Base-by-base conservation (phyloP, 176 grass and related monocot species). In the Areca catechu region DNA sequence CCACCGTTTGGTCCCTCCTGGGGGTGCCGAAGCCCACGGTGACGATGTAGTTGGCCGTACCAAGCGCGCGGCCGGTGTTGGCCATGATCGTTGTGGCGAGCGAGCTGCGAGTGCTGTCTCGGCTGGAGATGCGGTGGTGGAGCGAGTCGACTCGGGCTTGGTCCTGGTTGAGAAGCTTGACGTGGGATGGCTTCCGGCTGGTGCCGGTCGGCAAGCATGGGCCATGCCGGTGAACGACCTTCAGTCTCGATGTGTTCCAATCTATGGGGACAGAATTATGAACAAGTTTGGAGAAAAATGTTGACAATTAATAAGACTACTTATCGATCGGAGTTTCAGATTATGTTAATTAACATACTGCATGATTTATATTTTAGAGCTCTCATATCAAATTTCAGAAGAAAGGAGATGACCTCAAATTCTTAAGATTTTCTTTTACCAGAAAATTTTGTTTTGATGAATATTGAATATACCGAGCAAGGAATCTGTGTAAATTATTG, bases 1-100 rank as follows among this genome's bases (percentile, higher is more conserved):
- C 27, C 20, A 96, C 71, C 2, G 83, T 16, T 27, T 69, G 68
- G 51, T 79, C 50, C 47, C 30, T 64, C 21, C 22, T 52, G 4
- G 91, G 91, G 7, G 83, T 96, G 4, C 91, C 91, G 24, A 96
- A 76, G 5, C 91, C 83, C 0, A 90, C 69, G 1, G 68, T 74
- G 5, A 96, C 74, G 53, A 96, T 21, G 68, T 90, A 96, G 56
- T 96, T 90, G 51, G 67, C 80, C 1, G 83, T 84, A 50, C 80
- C 86, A 1, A 86, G 65, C 4, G 74, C 63, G 9, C 68, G 0
- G 23, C 91, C 91, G 22, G 55, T 7, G n/a, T 57, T 24, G 16
- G 80, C 80, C 5, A 86, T 83, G 54, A 96, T 57, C 6, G 69
- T 69, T 17, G 77, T 64, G 19, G 77, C 78, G 50, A 76, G 74